A percentile compares a stretch with the other conserved stretches of the same genome.
These are phyloP conservation scores for Basidioascus undulatus DNA, from an alignment of 768 basidiomycete species.

Conservation along the genomic window DNA sequence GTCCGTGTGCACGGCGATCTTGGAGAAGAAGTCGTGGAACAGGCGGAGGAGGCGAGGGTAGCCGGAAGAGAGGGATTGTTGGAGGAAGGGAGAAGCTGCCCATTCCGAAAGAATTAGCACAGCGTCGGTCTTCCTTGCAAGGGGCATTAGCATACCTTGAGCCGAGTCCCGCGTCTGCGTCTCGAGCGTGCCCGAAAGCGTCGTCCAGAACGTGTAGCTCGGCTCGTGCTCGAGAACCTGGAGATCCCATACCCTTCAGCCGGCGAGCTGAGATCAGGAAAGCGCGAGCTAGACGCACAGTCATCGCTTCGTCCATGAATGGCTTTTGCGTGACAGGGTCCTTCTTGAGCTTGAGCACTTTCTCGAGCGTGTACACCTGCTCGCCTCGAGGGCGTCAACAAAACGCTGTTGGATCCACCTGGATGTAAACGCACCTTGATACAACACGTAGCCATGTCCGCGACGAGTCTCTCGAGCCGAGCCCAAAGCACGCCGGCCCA, in stretches of 20 bases:
- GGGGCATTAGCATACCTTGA: constrained; percentile 28
- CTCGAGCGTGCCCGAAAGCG: constrained; percentile 55
- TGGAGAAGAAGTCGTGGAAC: constrained; percentile 91
- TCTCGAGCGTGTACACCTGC: constrained; percentile 84
- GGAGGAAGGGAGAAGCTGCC: constrained; percentile 73
- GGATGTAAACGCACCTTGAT: constrained; percentile 37
- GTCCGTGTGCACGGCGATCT: constrained; percentile 85
- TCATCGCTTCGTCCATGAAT: constrained; percentile 85
- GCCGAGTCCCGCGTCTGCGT: constrained; percentile 55
- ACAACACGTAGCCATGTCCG: constrained; percentile 74
- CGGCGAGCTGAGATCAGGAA: not conserved
- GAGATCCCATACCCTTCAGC: not conserved
- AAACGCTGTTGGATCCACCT: not conserved
- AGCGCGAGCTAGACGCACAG: constrained; percentile 26
- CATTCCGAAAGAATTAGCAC: not conserved
- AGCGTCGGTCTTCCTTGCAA: not conserved
- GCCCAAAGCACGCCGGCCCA: constrained; percentile 63
- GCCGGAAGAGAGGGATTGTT: constrained; percentile 62
- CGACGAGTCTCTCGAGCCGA: constrained; percentile 54
- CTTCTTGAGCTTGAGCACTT: constrained; percentile 69
- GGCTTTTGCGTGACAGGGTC: constrained; percentile 48
- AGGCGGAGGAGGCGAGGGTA: constrained; percentile 72
- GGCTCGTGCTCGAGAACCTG: constrained; percentile 77
- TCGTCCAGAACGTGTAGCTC: constrained; percentile 72
- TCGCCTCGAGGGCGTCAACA: not conserved